Evolutionary conservation across 441 rosid species (phyloP).

Genomic region (Erodium moschatum): DNA sequence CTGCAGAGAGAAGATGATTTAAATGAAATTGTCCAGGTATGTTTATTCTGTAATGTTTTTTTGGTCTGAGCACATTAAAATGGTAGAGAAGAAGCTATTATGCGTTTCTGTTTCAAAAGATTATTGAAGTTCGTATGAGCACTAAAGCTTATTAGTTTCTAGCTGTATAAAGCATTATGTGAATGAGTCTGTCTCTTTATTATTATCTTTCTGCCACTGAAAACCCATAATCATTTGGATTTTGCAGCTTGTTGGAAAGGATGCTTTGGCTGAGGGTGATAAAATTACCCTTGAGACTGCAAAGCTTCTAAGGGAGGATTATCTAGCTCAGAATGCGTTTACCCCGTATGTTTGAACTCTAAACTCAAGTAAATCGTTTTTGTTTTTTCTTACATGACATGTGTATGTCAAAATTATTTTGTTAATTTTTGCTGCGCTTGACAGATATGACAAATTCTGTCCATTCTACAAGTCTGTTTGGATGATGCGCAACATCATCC

Average conservation of each 20-base stretch:
- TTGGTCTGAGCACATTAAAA: no score
- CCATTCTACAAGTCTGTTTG: conserved; percentile 99
- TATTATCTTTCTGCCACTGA: background rate
- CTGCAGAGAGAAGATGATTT: conserved; percentile 98
- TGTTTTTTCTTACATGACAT: no score
- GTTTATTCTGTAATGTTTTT: conserved; percentile 23
- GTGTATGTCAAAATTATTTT: no score
- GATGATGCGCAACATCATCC: conserved; percentile 99
- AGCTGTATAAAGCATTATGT: background rate
- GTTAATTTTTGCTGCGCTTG: background rate
- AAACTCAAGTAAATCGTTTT: conserved; percentile 1
- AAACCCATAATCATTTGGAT: conserved; percentile 19
- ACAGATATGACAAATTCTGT: conserved; percentile 90
- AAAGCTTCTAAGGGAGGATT: conserved; percentile 95
- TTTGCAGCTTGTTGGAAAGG: conserved; percentile 99
- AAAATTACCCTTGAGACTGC: conserved; percentile 94
- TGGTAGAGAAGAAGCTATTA: background rate
- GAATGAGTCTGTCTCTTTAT: background rate
- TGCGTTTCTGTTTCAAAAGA: conserved; percentile 36
- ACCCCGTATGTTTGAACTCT: conserved; percentile 55
- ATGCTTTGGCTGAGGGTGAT: conserved; percentile 91
- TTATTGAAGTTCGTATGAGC: conserved; percentile 80
- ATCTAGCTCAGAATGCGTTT: conserved; percentile 96
- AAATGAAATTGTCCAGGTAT: conserved; percentile 97
- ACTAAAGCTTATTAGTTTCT: background rate